Percentiles rank a stretch among this genome's conserved stretches.
Conservation (phyloP, 805 yeast species). For the Hermanozyma aechmeae region DNA sequence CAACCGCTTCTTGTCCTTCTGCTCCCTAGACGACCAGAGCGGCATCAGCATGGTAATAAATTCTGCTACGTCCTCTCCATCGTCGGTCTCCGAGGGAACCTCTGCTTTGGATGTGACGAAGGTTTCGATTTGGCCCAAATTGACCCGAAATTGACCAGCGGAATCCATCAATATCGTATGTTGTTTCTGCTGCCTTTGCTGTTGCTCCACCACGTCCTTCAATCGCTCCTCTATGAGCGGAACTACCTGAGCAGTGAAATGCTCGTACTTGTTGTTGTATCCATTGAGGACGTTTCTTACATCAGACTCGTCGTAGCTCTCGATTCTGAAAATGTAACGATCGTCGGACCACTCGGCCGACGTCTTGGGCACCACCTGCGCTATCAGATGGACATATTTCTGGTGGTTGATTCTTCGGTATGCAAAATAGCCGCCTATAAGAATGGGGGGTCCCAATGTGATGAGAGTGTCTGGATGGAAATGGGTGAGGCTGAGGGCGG, state of each 20-base stretch:
- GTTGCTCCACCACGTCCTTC: slow-evolving; percentile 14
- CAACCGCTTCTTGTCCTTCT: slow-evolving; percentile 11
- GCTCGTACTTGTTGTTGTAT: slow-evolving; percentile 28
- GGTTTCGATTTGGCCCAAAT: too few relatives aligned
- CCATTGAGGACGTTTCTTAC: slow-evolving; percentile 22
- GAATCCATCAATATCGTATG: too few relatives aligned
- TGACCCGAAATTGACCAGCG: too few relatives aligned
- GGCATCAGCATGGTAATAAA: slow-evolving; percentile 30
- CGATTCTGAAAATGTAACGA: slow-evolving; percentile 10
- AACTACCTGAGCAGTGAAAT: slow-evolving; percentile 19
- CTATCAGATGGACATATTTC: slow-evolving; percentile 7
- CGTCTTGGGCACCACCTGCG: slow-evolving; percentile 5
- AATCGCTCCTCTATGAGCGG: slow-evolving; percentile 16
- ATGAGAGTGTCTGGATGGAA: slow-evolving; percentile 26
- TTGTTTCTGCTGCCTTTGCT: too few relatives aligned
- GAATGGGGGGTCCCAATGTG: slow-evolving; percentile 29
- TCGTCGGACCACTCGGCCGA: slow-evolving; percentile 2
- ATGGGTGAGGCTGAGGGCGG: slow-evolving; percentile 21
- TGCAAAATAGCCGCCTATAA: slow-evolving; percentile 17
- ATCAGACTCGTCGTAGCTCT: slow-evolving; percentile 23
- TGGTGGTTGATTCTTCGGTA: slow-evolving; percentile 8
- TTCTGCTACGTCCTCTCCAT: slow-evolving; percentile 1
- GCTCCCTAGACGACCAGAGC: slow-evolving; percentile 15
- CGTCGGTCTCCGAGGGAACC: slow-evolving; percentile 3
- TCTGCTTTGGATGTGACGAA: slow-evolving; percentile 16